Percentiles rank a stretch among this genome's conserved stretches.
Conservation (phyloP, 768 basidiomycete genomes). For the Phlebiopsis gigantea region DNA sequence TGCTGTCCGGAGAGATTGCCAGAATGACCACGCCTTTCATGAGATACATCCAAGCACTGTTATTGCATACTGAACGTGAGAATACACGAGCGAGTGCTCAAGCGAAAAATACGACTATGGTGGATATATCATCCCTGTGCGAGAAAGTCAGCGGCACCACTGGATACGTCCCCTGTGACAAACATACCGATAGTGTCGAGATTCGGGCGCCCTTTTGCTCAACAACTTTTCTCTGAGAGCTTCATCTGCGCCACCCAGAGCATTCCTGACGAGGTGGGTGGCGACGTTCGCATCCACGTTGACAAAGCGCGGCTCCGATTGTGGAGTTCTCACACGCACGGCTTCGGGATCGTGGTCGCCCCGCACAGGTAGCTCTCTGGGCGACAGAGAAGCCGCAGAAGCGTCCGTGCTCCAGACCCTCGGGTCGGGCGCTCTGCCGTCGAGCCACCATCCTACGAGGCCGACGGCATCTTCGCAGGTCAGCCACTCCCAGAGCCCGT, state of each 20-base stretch:
- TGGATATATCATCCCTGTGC: constrained; percentile 31
- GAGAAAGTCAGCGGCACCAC: not conserved
- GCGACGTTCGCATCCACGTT: constrained; percentile 39
- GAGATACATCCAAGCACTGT: not conserved
- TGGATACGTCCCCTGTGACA: not conserved
- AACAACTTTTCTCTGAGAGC: constrained; percentile 34
- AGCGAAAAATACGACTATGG: constrained; percentile 21
- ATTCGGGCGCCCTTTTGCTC: constrained; percentile 28
- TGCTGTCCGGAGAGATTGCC: too few species aligned
- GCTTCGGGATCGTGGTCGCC: constrained; percentile 26
- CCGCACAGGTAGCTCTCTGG: constrained; percentile 1
- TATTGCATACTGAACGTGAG: not conserved
- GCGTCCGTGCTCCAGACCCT: not conserved
- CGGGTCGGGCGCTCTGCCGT: constrained; percentile 10
- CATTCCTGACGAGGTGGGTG: constrained; percentile 48
- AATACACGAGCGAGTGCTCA: constrained; percentile 1
- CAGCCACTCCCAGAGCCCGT: constrained; percentile 50
- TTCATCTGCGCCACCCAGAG: constrained; percentile 45
- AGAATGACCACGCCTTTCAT: too few species aligned
- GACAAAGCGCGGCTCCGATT: constrained; percentile 35
- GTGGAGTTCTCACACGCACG: constrained; percentile 33
- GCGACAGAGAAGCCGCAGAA: not conserved
- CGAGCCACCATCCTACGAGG: constrained; percentile 44
- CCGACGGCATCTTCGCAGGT: constrained; percentile 51
- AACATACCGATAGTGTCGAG: constrained; percentile 34